Conservation (phyloP, 768 basidiomycete species). For the Kwoniella sp. region DNA sequence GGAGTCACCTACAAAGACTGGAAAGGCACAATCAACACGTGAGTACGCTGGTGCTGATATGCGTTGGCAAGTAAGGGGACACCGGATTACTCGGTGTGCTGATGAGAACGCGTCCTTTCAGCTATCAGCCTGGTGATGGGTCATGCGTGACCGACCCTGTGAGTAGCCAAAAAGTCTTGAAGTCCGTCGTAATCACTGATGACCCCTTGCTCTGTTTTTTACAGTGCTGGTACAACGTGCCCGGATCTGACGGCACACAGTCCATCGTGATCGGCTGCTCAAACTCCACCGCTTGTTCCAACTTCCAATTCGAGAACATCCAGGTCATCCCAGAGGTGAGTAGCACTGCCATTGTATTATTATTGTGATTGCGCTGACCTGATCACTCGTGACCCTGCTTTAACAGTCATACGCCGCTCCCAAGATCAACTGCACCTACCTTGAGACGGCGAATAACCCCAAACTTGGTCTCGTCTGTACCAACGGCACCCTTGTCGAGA, state of each 20-base stretch:
- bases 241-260: conserved; percentile 39
- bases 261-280: conserved; percentile 35
- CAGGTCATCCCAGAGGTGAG: conserved; percentile 35
- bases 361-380: not conserved
- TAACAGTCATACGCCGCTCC: conserved; percentile 20
- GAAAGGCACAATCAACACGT: conserved; percentile 37
- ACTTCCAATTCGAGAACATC: conserved; percentile 36
- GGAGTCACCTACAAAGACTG: conserved; percentile 37
- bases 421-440: conserved; percentile 31
- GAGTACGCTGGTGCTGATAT: not conserved
- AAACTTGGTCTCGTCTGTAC: conserved; percentile 40
- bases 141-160: conserved; percentile 38
- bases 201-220: not conserved
- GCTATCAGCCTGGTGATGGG: conserved; percentile 37
- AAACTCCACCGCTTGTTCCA: conserved; percentile 32
- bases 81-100: not conserved
- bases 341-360: not conserved
- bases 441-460: conserved; percentile 32
- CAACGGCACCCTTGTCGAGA: conserved; percentile 31
- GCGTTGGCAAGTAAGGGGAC: not conserved
- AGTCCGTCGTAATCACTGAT: not conserved
- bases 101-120: not conserved
- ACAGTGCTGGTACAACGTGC: conserved; percentile 42
- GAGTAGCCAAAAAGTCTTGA: not conserved
- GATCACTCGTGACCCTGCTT: not conserved